Base-by-base conservation (phyloP, 768 basidiomycete species). In the Collybia sordida region DNA sequence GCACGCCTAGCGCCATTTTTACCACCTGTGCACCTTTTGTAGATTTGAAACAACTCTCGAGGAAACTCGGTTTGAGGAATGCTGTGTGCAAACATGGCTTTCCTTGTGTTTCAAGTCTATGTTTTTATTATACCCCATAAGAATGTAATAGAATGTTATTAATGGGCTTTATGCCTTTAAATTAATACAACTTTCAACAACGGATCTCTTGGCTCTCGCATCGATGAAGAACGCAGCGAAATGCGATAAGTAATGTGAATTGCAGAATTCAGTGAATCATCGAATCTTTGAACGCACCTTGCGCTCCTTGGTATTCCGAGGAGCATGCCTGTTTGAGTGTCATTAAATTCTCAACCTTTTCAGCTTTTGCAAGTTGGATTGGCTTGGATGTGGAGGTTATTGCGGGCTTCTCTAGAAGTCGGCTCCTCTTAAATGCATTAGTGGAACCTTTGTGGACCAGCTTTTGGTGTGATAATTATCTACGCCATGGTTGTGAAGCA, bases 261-360 rank as follows among this genome's bases (percentile, higher is more conserved):
- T 84, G 82, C 81, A 82, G 81, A 82, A 80, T 82, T 80, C 80
- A 82, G 82, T 84, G 82, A 84, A 84, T 84, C 83, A 84, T 86
- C 80, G 80, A 86, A 82, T 84, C 81, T 85, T 86, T 85, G 82
- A 85, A 85, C 78, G 81, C 85, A 85, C 71, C 81, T 85, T 86
- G 83, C 80, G 74, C 84, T 76, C 78, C 73, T 77, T 80, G 81
- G 83, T 80, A 83, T 82, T 85, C 82, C 75, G 77, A 76, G 72
- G 79, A 75, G 85, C 77, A 84, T 79, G 80, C 78, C 80, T 78
- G 84, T 84, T 83, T 82, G 82, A 85, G 84, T 82, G 83, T 85
- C 81, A 77, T 77, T 69, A 69, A 74, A 71, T 69, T 72, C 67
- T 80, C 79, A 80, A 76, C 67, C 65, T 62, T 59, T 53, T 48